These are phyloP conservation scores for Firmiana major DNA, from an alignment of 345 rosid genomes.

Conservation along the genomic window DNA sequence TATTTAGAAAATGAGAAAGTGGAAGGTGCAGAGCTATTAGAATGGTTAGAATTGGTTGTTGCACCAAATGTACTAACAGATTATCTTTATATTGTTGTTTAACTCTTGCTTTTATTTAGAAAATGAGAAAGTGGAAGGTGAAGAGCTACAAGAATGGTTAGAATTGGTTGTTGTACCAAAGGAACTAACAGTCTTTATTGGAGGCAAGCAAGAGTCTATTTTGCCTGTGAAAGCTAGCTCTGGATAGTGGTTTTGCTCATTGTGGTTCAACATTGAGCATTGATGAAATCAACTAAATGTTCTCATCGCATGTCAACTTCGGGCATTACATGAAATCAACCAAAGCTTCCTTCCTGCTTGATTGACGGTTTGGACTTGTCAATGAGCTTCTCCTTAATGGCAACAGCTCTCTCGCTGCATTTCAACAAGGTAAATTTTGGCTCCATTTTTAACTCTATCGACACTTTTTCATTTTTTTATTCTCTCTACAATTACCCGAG, in stretches of 20 bases:
- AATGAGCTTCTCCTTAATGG: background rate
- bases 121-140: conserved; percentile 94
- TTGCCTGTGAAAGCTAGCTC: conserved; percentile 45
- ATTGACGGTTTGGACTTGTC: background rate
- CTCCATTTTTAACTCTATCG: conserved; percentile 13
- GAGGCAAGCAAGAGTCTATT: conserved; percentile 54
- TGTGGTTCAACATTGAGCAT: conserved; percentile 2
- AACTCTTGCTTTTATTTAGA: conserved; percentile 39
- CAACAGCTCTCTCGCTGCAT: conserved; percentile 16
- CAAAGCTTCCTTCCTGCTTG: conserved; percentile 13
- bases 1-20: conserved; percentile 84
- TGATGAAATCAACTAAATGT: background rate
- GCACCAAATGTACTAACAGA: too few relatives aligned
- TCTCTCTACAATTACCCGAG: conserved; percentile 3
- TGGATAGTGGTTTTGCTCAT: conserved; percentile 11
- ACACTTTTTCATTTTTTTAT: conserved; percentile 1
- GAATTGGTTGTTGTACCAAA: conserved; percentile 76
- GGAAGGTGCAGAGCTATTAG: conserved; percentile 84
- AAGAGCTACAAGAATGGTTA: conserved; percentile 84
- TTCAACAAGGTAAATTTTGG: conserved; percentile 28
- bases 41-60: conserved; percentile 82
- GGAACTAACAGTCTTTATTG: conserved; percentile 61
- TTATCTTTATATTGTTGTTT: conserved; percentile 8
- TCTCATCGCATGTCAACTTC: too few relatives aligned
- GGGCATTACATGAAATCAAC: background rate